Evolutionary conservation across 2,329 filamentous ascomycete genomes (phyloP), one percentile per base, ranked within the genome.

Genomic region (Nothophaeocryptopus gaeumannii): DNA sequence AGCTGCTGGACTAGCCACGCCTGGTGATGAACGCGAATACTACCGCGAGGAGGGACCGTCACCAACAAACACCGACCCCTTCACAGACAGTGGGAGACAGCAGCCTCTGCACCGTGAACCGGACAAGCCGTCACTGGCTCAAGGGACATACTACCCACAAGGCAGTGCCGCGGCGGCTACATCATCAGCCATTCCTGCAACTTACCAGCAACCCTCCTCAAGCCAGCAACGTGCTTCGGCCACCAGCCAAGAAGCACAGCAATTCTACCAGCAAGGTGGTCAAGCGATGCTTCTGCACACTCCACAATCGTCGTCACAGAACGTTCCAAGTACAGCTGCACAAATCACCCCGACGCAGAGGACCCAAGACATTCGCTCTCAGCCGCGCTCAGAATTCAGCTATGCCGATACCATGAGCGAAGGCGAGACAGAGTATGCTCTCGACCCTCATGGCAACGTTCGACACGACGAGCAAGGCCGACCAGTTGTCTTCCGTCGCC

Each of bases 381-480:
- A 63, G 34, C 54, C 49, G 3, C 58, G 52, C 11, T 63, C 61
- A 9, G 56, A 63, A 35, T 72, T 69, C 15, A 71, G 67, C 49
- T 26, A 26, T 26, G 20, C 20, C 20, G 20, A 26, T 7, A 68
- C 68, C 49, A 71, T 72, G 53, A 85, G 81, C 50, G 85, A 87
- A 67, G 82, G 78, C 67, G 82, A 84, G 70, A 86, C 86, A 67
- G 86, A 90, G 68, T 90, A 87, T 69, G 78, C 80, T 54, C 78
- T 82, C 58, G 82, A 86, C 64, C 74, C 75, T 30, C 72, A 79
- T 47, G 83, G 82, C 54, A 77, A 81, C 58, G 82, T 83, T 59
- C 74, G 81, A 48, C 77, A 76, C 46, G 84, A 87, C 67, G 73
- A 75, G 31, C 76, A 79, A 47, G 84, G 84, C 46, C 78, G 78